Conservation (phyloP, 2,329 filamentous ascomycete species). For the Tolypocladium cylindrosporum region DNA sequence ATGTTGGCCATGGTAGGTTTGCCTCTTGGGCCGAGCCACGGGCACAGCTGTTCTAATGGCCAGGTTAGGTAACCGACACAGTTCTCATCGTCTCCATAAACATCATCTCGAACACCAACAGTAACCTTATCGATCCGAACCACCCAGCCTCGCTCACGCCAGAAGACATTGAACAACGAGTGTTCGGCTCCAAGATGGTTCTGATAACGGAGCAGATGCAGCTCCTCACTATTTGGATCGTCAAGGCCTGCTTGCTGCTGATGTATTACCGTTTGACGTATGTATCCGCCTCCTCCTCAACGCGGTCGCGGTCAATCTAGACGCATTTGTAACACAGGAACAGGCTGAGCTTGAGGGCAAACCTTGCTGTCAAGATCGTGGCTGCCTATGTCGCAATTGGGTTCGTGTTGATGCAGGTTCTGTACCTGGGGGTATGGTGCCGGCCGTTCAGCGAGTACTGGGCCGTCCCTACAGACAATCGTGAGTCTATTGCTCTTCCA, state of each 20-base stretch:
- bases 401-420: constrained; percentile 40
- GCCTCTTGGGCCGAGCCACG: not conserved
- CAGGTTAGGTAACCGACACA: constrained; percentile 35
- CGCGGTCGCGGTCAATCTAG: no score
- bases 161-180: constrained; percentile 27
- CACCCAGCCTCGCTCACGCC: constrained; percentile 32
- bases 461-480: constrained; percentile 41
- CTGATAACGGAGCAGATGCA: constrained; percentile 53
- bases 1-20: constrained; percentile 36
- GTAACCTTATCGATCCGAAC: constrained; percentile 46
- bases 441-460: constrained; percentile 46
- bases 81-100: constrained; percentile 44
- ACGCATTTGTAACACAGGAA: not conserved
- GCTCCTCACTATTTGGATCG: constrained; percentile 44
- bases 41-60: not conserved
- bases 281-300: constrained; percentile 8
- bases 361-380: constrained; percentile 36
- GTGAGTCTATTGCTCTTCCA: constrained; percentile 14
- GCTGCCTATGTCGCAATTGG: constrained; percentile 34
- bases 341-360: constrained; percentile 35
- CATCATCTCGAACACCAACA: constrained; percentile 43
- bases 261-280: constrained; percentile 47
- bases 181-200: constrained; percentile 50
- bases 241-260: constrained; percentile 47
- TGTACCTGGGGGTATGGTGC: constrained; percentile 43